Base-by-base conservation (phyloP, 352 stramenopile species). In the Hyaloperonospora brassicae region DNA sequence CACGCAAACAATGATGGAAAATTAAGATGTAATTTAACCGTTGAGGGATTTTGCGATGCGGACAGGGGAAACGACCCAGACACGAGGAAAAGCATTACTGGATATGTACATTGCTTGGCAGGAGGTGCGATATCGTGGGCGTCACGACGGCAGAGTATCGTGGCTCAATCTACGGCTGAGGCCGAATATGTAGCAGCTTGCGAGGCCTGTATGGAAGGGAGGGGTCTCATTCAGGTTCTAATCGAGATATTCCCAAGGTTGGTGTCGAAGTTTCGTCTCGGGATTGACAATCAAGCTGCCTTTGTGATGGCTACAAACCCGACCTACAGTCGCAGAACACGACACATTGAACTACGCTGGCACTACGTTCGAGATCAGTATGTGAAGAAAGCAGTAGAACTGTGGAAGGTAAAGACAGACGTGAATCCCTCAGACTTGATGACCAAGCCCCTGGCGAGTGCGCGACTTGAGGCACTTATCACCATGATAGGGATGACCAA, bases 211-310 rank as follows among this genome's bases (percentile, higher is more conserved):
- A 50, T 58, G 59, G 59, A 61, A 38, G 46, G 14, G 5, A n/a
- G 44, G 21, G 25, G 21, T 7, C 23, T 52, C 1, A 10, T 9
- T 14, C 55, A 64, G n/a, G 27, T 58, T 7, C 31, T 64, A 12
- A 42, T 42, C 8, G 49, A 66, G 17, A 41, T 59, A 11, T 52
- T 61, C n/a, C 46, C 49, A 17, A 11, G 47, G 6, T 17, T 40
- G 12, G 50, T 30, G 4, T 38, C 35, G 1, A 30, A 44, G 25
- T 5, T 50, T 22, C 17, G 23, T 5, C 4, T 62, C n/a, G 54
- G 53, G n/a, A 62, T 66, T 24, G 48, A 66, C 31, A 62, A 66
- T 40, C 54, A 52, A 38, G 41, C 52, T 31, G 59, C 59, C 2
- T 40, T 36, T 25, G 47, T 57, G 1, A 54, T 64, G 44, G 43